These are phyloP conservation scores for Amaranthus tricolor DNA, from an alignment of 179 eudicot genomes.

Conservation along the genomic window DNA sequence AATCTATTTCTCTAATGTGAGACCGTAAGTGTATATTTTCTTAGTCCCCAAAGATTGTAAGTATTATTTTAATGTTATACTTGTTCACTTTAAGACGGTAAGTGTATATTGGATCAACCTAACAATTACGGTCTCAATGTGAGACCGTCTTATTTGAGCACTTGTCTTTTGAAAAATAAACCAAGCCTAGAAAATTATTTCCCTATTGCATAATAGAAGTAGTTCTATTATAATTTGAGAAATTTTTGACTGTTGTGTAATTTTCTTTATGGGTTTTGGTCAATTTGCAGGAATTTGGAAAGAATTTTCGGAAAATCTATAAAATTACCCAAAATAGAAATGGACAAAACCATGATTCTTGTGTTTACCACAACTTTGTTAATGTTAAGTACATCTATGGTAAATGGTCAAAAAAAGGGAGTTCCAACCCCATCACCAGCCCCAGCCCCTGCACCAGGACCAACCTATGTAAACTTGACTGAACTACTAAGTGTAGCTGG, in stretches of 20 bases:
- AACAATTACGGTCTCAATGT: too few species aligned
- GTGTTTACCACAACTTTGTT: conserved; percentile 35
- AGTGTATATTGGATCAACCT: too few species aligned
- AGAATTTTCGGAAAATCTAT: background rate
- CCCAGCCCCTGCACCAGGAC: conserved; percentile 81
- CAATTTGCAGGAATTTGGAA: conserved; percentile 39
- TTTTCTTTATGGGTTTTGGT: conserved; percentile 25
- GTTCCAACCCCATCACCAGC: conserved; percentile 36
- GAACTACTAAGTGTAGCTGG: conserved; percentile 74
- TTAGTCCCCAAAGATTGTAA: too few species aligned
- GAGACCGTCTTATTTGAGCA: too few species aligned
- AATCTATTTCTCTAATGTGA: too few species aligned
- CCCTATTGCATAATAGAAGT: too few species aligned
- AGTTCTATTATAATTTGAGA: background rate
- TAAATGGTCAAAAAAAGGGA: conserved; percentile 36
- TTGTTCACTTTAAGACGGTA: too few species aligned
- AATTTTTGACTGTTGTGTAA: background rate
- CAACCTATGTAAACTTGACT: conserved; percentile 67
- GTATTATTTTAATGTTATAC: too few species aligned
- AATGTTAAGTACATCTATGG: conserved; percentile 34
- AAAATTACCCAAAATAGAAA: background rate
- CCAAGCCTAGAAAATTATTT: too few species aligned
- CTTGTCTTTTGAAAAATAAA: too few species aligned
- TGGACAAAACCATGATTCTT: conserved; percentile 33
- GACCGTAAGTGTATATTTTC: too few species aligned